Evolutionary conservation across 129 eudicot genomes (phyloP).

Genomic region (Pulicaria dysenterica): DNA sequence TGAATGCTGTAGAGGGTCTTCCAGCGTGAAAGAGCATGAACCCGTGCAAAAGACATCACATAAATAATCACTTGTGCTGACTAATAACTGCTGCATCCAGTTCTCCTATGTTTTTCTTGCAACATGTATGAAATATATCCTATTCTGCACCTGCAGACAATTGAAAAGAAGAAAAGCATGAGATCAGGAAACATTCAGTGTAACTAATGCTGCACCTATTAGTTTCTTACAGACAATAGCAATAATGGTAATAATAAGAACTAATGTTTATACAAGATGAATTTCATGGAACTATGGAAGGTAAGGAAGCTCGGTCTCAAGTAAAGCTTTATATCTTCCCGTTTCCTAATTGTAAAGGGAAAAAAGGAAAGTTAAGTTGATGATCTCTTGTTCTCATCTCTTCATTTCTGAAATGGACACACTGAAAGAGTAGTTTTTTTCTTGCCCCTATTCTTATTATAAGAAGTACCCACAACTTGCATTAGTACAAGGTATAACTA

Average conservation of each 20-base stretch:
- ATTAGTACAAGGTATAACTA: neutral
- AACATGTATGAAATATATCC: conserved; percentile 21
- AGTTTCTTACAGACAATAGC: too few species aligned
- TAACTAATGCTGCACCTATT: neutral
- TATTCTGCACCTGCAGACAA: conserved; percentile 20
- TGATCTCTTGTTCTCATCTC: neutral
- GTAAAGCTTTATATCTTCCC: neutral
- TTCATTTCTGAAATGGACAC: neutral
- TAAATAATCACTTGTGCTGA: conserved; percentile 8
- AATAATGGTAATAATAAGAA: too few species aligned
- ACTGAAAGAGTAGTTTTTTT: neutral
- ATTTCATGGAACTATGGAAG: too few species aligned
- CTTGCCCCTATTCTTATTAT: neutral
- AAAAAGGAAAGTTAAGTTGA: neutral
- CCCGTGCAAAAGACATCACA: conserved; percentile 39
- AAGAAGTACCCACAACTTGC: neutral
- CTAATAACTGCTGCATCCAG: neutral
- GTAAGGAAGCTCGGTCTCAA: neutral
- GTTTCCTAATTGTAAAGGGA: neutral
- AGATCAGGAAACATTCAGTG: neutral
- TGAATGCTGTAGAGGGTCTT: conserved; percentile 24
- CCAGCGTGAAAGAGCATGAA: conserved; percentile 40
- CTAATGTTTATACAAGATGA: neutral
- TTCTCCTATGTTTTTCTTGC: conserved; percentile 11
- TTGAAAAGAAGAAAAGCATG: neutral